Evolutionary conservation across 2,329 filamentous ascomycete species (phyloP).

Genomic region (Diaporthe batatas): DNA sequence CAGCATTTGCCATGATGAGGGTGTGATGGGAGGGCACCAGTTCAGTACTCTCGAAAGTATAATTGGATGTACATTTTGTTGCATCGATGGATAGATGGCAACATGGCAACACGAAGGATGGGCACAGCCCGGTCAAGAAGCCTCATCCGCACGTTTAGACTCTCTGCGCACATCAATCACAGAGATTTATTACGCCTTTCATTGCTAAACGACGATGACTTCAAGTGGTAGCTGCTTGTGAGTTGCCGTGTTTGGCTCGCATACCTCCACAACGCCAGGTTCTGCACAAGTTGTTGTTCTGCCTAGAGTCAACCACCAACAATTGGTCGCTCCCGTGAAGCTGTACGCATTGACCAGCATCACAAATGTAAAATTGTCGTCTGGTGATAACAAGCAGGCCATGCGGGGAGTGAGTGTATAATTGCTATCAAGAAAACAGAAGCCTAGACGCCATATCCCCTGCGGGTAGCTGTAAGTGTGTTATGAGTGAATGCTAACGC

Average conservation of each 20-base stretch:
- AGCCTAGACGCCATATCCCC: conserved; percentile 15
- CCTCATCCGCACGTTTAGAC: conserved; percentile 29
- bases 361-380: not conserved
- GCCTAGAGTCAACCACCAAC: not conserved
- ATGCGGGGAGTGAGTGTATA: not conserved
- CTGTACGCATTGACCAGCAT: not conserved
- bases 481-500: conserved; percentile 34
- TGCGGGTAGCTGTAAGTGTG: conserved; percentile 15
- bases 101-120: conserved; percentile 2
- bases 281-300: not conserved
- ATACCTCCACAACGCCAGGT: not conserved
- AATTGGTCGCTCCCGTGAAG: not conserved
- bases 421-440: not conserved
- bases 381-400: not conserved
- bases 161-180: conserved; percentile 10
- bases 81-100: conserved; percentile 16
- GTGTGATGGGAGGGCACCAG: not conserved
- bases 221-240: not conserved
- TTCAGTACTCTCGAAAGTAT: not conserved
- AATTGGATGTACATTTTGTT: conserved; percentile 8
- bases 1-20: not conserved
- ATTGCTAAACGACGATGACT: not conserved
- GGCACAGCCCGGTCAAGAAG: not conserved
- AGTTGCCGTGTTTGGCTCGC: not conserved
- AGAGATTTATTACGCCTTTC: not conserved